Base-by-base conservation (phyloP, 2,329 filamentous ascomycete genomes). In the Podosphaera leucotricha region DNA sequence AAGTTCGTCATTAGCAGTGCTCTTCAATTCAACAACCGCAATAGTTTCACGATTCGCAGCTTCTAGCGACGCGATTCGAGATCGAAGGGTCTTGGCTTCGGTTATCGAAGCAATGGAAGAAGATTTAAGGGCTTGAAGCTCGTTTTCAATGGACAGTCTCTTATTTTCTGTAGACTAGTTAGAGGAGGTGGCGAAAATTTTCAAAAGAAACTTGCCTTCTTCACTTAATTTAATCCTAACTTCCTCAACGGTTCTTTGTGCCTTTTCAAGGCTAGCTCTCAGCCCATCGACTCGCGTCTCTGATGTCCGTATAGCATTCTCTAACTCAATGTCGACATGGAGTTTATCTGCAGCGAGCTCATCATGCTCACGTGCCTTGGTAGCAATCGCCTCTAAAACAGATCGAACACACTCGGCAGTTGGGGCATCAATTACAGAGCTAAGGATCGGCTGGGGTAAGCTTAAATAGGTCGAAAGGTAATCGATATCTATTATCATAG, bases 31-130 rank as follows among this genome's bases (percentile, higher is more conserved):
- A 48, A 95, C 77, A 28, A 94, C 75, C 37, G 81, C 77, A 3
- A 95, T 64, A 13, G 85, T 87, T 50, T 94, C 87, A 48, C 90
- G 79, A 57, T 93, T 95, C 6, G 87, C 90, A 0, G 82, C 77
- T 61, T 98, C 86, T 2, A 98, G 73, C 0, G 83, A 81, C 41
- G 78, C 67, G 54, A 98, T 84, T 53, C 87, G 85, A 47, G 81
- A 75, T 54, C 81, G 78, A 13, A 98, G 68, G 2, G 75, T 73
- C 54, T 81, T 77, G 46, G 82, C 71, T 54, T 86, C 80, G 24
- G 78, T 76, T 47, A 79, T 74, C 2, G 83, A 80, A 47, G 76
- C 77, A 1, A 77, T 76, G 18, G 75, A 77, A 3, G 79, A 80
- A 0, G 82, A 76, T 54, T 81, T 86, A 46, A 92, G 66, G 10